Evolutionary conservation across 306 rosid genomes (phyloP), one percentile per base, ranked within the genome.

Genomic region (Chamaecrista fasciculata): DNA sequence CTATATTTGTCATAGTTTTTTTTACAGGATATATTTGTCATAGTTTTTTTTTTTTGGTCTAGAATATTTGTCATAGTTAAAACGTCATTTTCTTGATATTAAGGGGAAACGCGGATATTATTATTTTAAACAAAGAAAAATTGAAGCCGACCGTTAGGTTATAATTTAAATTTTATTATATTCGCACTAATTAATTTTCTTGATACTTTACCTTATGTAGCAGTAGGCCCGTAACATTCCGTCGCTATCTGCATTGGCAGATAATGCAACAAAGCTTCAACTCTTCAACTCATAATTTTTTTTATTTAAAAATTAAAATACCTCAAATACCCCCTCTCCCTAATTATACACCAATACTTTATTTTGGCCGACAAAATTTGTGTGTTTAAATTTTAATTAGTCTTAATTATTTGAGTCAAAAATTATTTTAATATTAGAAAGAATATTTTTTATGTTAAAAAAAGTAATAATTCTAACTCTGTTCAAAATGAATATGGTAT

Each of bases 71-170:
- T 44, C 63, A 28, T 18, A 36, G 86, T 74, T 74, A 53, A 34
- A 66, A 84, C 72, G 89, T 84, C 89, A 72, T 77, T 79, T 74
- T 86, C 85, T 1, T 14, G 6, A 64, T 57, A 47, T 20, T 28
- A 28, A 65, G 51, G 69, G 58, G 37, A 51, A 74, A 29, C 48
- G 36, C 6, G 36, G 36, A 60, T 42, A 50, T 39, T 29, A 18
- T 49, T 21, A 25, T 21, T 19, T 46, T 33, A 33, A 33, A 2
- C 1, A 33, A 8, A 4, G n/a, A 18, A 9, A 21, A 33, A 25
- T 42, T 21, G 43, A 6, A 56, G 65, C 52, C 66, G 81, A 83
- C 67, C 63, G 78, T 70, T 83, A 39, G 64, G 20, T 14, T 12
- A 29, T 42, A 14, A 8, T 47, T 42, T 50, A 14, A 11, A 8